Percentiles rank a stretch among this genome's conserved stretches.
phyloP scores from a whole-genome alignment of 768 basidiomycete genomes.

The Tylopilus plumbeoviolaceoides region DNA sequence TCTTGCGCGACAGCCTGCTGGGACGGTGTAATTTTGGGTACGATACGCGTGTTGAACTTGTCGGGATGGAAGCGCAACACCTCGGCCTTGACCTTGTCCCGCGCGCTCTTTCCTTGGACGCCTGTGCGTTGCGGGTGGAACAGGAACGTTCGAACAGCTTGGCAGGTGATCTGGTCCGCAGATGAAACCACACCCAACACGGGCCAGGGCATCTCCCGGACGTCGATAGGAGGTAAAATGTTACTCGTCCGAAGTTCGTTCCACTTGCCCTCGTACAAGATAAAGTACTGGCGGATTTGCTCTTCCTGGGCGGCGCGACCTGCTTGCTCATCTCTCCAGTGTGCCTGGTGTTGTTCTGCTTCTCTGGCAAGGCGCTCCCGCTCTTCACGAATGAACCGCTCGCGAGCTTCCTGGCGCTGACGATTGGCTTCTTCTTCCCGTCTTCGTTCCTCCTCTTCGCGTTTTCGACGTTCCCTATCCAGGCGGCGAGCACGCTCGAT shows the following conservation, averaged over 20 bases:
- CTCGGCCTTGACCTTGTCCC: constrained; percentile 40
- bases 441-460: constrained; percentile 3
- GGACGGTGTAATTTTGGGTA: constrained; percentile 31
- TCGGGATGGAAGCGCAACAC: constrained; percentile 55
- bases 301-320: constrained; percentile 7
- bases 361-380: constrained; percentile 16
- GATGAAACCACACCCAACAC: constrained; percentile 22
- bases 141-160: constrained; percentile 37
- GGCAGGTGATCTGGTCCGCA: constrained; percentile 33
- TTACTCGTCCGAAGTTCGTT: constrained; percentile 26
- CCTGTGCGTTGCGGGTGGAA: constrained; percentile 33
- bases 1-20: constrained; percentile 34
- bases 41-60: constrained; percentile 39
- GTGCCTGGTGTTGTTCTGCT: constrained; percentile 20
- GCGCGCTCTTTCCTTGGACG: constrained; percentile 28
- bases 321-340: constrained; percentile 18
- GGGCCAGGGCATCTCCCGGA: constrained; percentile 45
- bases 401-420: constrained; percentile 2
- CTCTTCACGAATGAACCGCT: constrained; percentile 7
- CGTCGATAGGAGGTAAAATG: constrained; percentile 19
- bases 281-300: constrained; percentile 12
- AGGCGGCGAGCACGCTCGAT: background rate
- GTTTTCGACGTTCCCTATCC: constrained; percentile 6
- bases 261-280: constrained; percentile 37
- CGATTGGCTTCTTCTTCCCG: constrained; percentile 17